Base-by-base conservation (phyloP, 2,329 filamentous ascomycete genomes). In the Xylaria hypoxylon region DNA sequence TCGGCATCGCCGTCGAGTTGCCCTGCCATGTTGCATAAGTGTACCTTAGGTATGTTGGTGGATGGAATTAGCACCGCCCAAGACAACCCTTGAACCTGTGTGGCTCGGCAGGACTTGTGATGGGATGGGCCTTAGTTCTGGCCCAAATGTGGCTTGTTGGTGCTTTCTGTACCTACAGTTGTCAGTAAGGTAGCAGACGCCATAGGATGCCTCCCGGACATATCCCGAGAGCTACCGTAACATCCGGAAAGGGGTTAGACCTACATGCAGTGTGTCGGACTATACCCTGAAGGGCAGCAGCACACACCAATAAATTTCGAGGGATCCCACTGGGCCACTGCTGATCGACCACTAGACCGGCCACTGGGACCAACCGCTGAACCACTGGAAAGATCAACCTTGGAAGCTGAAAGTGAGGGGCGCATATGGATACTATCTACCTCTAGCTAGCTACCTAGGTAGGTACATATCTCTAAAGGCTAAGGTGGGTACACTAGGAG, bases 171-270 rank as follows among this genome's bases (percentile, higher is more conserved):
- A 3, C n/a, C n/a, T n/a, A n/a, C n/a, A n/a, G n/a, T 38, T 38
- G 11, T 15, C 11, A 8, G 31, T 33, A 33, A 33, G 5, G 31
- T 33, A 33, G 11, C 31, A 33, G 31, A 33, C 7, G 31, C 6
- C 7, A 38, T 38, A 51, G 60, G 59, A 67, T 67, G 64, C 59
- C 64, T 67, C 64, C 50, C 60, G 60, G 56, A 60, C 48, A 33
- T 58, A 33, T 22, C 55, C 44, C 55, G 42, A 58, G 40, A 8
- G 28, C 5, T 31, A 31, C 5, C 2, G 35, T 38, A 4, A 11
- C 10, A 38, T 35, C 45, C 57, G 35, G 40, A 68, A 59, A 50
- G 33, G 47, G 58, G 26, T 58, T 60, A 64, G 56, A 33, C 11
- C 19, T 13, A 5, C 2, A 5, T 8, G 13, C 26, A 19, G n/a